A percentile compares a stretch with the other conserved stretches of the same genome.
phyloP scores from a whole-genome alignment of 148 eudicot species.

The Cornus controversa region DNA sequence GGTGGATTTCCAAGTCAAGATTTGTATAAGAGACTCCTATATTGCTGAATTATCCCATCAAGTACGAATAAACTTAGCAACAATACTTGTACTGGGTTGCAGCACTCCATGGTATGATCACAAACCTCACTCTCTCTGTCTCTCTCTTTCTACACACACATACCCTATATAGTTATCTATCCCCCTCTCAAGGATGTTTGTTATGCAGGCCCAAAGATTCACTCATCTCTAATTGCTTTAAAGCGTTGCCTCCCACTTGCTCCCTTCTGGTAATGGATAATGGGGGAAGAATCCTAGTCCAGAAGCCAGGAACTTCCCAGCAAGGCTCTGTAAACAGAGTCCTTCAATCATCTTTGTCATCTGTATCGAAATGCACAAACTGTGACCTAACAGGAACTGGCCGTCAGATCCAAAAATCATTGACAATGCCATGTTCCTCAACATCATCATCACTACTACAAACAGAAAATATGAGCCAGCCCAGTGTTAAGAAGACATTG shows the following conservation, averaged over 20 bases:
- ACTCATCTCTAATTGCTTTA: constrained; percentile 18
- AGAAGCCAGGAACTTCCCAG: constrained; percentile 39
- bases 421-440: constrained; percentile 33
- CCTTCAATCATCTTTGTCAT: constrained; percentile 15
- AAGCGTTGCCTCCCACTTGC: constrained; percentile 40
- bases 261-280: constrained; percentile 30
- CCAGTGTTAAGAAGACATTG: neutral
- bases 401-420: constrained; percentile 23
- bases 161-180: neutral
- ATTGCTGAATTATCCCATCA: constrained; percentile 24
- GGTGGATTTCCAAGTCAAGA: constrained; percentile 43
- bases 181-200: constrained; percentile 5
- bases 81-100: constrained; percentile 37
- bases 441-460: constrained; percentile 15
- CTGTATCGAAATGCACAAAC: constrained; percentile 10
- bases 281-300: constrained; percentile 29
- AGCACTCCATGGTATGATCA: constrained; percentile 20
- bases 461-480: neutral
- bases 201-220: constrained; percentile 26
- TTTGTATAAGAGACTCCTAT: constrained; percentile 26
- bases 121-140: neutral
- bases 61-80: constrained; percentile 30
- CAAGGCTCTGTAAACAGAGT: constrained; percentile 22
- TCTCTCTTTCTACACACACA: neutral
- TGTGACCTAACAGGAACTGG: neutral